Percentiles rank a stretch among this genome's conserved stretches.
Conservation (phyloP, 352 stramenopile genomes). For the Elongisporangium senticosum region DNA sequence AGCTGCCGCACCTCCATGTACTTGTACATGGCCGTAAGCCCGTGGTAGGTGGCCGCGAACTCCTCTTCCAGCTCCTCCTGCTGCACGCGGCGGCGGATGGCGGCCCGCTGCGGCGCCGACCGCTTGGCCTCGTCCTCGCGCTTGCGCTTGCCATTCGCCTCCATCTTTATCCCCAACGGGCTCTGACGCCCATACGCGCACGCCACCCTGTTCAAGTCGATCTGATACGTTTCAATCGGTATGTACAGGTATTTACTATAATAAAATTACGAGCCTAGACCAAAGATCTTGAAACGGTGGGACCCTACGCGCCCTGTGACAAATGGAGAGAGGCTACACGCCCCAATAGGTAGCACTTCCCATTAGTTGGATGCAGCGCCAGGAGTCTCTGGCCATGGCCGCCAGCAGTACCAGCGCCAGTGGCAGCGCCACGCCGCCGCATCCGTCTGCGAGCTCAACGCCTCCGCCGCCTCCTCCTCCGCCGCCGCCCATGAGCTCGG, state of each 20-base stretch:
- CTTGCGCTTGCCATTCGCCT: constrained; percentile 51
- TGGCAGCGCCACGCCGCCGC: neutral
- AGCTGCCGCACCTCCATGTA: constrained; percentile 71
- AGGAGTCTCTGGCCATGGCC: neutral
- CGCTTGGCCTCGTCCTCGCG: constrained; percentile 47
- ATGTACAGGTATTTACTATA: neutral
- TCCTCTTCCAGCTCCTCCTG: constrained; percentile 78
- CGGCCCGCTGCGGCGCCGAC: constrained; percentile 17
- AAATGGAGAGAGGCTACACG: neutral
- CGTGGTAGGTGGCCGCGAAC: constrained; percentile 76
- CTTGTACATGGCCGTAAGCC: constrained; percentile 79
- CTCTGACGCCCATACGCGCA: neutral
- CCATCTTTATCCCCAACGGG: constrained; percentile 14
- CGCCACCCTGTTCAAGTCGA: neutral
- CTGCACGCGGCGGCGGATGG: constrained; percentile 40
- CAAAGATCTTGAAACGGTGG: neutral
- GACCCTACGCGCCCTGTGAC: neutral
- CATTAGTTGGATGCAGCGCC: neutral
- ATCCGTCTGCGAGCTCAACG: neutral
- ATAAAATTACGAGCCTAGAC: neutral
- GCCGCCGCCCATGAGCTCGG: constrained; percentile 4
- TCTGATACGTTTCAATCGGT: neutral
- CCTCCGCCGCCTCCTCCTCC: neutral
- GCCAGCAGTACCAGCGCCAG: constrained; percentile 6
- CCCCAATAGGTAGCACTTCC: no score